Base-by-base conservation (phyloP, 1,139 yeast species). In the Hyphopichia wangnamkhiaoensis region DNA sequence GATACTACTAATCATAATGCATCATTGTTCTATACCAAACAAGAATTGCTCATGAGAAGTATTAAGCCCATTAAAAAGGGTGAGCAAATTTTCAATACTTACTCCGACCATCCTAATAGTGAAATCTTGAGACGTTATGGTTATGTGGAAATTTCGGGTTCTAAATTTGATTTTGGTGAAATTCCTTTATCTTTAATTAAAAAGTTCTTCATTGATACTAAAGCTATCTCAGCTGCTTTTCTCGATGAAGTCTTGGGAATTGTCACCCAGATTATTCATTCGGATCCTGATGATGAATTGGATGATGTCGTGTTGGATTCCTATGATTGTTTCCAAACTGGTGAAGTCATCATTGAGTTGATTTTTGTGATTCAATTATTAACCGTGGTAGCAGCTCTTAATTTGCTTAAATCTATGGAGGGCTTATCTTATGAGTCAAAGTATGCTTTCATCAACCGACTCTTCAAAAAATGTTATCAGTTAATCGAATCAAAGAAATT, bases 101-200 rank as follows among this genome's bases (percentile, higher is more conserved):
- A 93, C 58, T 95, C 96, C 2, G 94, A 89, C 38, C 83, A 87
- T 48, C 95, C 98, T 19, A 91, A 91, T 58, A 71, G 93, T 24
- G 98, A 93, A 53, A 73, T 93, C 27, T 69, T 93, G 42, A 78
- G 98, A 52, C 75, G 96, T 40, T 93, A 91, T 50, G 98, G 98
- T 0, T 93, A 88, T 53, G 94, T 88, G 17, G 97, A 93, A 60
- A 61, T 70, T 43, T 73, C 72, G 10, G 91, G 91, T 0, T 87
- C 96, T 1, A 78, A 76, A 37, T 80, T 70, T 56, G 98, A 93
- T 57, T 84, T 87, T 50, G 96, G 84, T 6, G 98, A 93, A 58
- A 54, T 93, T 2, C 73, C 82, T 1, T 45, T 82, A 34, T 37
- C 46, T 0, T 52, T 54, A 3, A 68, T 84, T 15, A 65, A 64